Evolutionary conservation across 129 eudicot species (phyloP), one percentile per base, ranked within the genome.

Genomic region (Helichrysum umbraculigerum): DNA sequence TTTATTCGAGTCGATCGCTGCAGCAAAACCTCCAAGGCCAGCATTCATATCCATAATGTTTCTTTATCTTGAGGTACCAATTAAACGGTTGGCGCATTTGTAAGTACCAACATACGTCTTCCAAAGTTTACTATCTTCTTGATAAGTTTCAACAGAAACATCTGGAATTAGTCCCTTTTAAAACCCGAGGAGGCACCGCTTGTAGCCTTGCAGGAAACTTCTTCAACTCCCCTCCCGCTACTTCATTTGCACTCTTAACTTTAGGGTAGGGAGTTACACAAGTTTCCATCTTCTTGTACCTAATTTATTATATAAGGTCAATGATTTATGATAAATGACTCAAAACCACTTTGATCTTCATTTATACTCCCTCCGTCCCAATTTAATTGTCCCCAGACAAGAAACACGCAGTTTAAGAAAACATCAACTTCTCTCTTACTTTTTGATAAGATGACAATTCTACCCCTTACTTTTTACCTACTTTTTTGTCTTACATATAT

Each of bases 31-130:
- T 62, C 98, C 98, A 17, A 87, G 87, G 22, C 89, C 98, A 2
- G 98, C 97, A 68, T 90, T 93, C 98, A 90, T 90, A 75, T 93
- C 98, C 98, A 93, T 93, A 50, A 91, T 91, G 72, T 93, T 93
- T 47, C 98, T 84, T 60, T 85, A 93, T 75, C 97, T 85, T 75
- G 93, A 58, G 58, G 90, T 85, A 35, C 93, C 96, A 63, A 93
- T 82, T 71, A 90, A 82, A 35, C 77, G 81, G 37, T 81, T 87
- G 19, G 73, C 67, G 71, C 78, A 86, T 79, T 88, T 93, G 86
- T 93, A 93, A 59, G 80, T 88, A 52, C 16, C 79, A 35, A 88
- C 89, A 67, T 80, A 93, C 21, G 82, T 91, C 78, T 93, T 91
- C 98, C 98, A 93, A 39, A 83, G 79, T 62, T 80, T 85, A 73